Percentiles rank a stretch among this genome's conserved stretches.
phyloP scores from a whole-genome alignment of 1,139 yeast genomes.

The Diutina pseudorugosa region DNA sequence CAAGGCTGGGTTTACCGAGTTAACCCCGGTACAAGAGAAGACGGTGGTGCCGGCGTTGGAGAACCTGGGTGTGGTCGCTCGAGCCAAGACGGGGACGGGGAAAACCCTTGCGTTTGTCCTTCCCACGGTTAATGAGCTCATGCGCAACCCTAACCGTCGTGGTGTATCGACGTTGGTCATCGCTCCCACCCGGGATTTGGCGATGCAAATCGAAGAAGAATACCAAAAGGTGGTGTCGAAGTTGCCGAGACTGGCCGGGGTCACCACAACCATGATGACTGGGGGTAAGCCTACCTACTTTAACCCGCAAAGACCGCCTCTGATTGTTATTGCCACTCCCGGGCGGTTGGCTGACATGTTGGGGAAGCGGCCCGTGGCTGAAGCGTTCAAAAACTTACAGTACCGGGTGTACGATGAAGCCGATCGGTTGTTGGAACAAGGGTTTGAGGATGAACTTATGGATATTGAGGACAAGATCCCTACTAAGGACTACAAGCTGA shows the following conservation, averaged over 20 bases:
- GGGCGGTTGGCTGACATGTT: constrained; percentile 68
- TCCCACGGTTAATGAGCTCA: constrained; percentile 48
- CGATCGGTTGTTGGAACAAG: constrained; percentile 67
- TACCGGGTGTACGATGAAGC: constrained; percentile 82
- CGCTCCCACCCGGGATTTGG: constrained; percentile 90
- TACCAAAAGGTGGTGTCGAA: constrained; percentile 23
- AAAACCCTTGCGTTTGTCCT: constrained; percentile 82
- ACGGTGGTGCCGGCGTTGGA: constrained; percentile 57
- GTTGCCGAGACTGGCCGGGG: constrained; percentile 1
- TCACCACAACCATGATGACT: background rate
- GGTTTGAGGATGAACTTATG: constrained; percentile 55
- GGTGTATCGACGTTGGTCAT: constrained; percentile 51
- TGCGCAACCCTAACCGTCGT: constrained; percentile 11
- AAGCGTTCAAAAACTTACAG: constrained; percentile 40
- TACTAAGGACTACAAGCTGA: constrained; percentile 28
- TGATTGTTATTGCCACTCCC: constrained; percentile 78
- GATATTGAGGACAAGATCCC: constrained; percentile 31
- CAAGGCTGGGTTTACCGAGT: constrained; percentile 29
- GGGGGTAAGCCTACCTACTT: constrained; percentile 3
- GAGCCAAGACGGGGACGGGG: constrained; percentile 95
- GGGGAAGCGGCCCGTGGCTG: constrained; percentile 28
- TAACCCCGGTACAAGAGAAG: constrained; percentile 74
- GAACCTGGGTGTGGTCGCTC: constrained; percentile 58
- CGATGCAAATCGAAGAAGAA: constrained; percentile 71
- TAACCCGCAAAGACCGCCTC: constrained; percentile 14